These are phyloP conservation scores for Cucumis hystrix DNA, from an alignment of 306 rosid genomes.

Conservation along the genomic window DNA sequence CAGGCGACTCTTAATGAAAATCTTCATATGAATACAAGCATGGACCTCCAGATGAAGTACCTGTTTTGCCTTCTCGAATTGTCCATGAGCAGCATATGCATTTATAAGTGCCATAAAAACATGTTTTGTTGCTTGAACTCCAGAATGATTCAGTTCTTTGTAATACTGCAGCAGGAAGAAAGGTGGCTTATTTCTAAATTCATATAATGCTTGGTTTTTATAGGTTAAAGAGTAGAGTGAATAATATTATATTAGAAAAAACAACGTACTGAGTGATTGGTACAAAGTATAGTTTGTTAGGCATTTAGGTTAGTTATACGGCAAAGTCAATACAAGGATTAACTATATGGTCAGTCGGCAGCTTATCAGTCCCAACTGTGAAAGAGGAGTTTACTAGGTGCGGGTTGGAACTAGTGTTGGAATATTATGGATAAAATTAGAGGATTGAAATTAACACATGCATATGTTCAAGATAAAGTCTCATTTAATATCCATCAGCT, in stretches of 20 bases:
- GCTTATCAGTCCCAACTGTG: neutral
- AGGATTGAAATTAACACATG: neutral
- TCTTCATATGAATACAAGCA: neutral
- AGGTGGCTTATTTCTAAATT: slow-evolving; percentile 1
- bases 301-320: neutral
- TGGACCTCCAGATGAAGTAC: slow-evolving; percentile 20
- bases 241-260: neutral
- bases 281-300: neutral
- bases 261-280: neutral
- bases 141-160: slow-evolving; percentile 37
- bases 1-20: neutral
- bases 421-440: neutral
- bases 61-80: slow-evolving; percentile 79
- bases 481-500: neutral
- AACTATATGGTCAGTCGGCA: neutral
- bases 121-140: slow-evolving; percentile 28
- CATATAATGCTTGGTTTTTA: neutral
- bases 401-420: neutral
- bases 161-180: slow-evolving; percentile 43
- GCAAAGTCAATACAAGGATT: neutral
- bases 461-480: neutral
- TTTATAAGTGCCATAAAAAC: slow-evolving; percentile 56
- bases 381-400: neutral
- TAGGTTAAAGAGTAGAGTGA: neutral
- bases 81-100: slow-evolving; percentile 66